Base-by-base conservation (phyloP, 139 green algal genomes). In the Micractinium sp. region DNA sequence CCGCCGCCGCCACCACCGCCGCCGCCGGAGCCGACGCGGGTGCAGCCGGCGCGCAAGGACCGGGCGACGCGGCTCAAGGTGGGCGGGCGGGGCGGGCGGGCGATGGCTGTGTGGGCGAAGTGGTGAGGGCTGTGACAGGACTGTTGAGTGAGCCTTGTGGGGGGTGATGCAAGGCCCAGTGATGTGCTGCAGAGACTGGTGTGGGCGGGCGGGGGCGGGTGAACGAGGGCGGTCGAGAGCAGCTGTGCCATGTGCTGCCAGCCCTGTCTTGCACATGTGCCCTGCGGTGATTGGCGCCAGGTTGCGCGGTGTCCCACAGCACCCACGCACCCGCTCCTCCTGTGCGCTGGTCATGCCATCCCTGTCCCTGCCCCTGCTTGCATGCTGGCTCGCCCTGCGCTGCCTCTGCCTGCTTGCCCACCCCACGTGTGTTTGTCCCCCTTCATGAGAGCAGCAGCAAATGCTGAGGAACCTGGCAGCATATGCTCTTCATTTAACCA, bases 41-140 rank as follows among this genome's bases (percentile, higher is more conserved):
- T 87, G 38, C 83, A 87, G 67, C 83, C 83, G 66, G 27, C 67
- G 5, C 83, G 83, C 38, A 80, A 80, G 67, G 83, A 87, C 67
- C 66, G 83, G 1, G 83, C 83, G 3, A 41, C 71, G 16, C 83
- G 83, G 15, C n/a, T 87, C 39, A 87, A 69, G 83, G 83, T 87
- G 38, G 19, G 38, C 13, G 19, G 38, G 13, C 15, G 36, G 36
- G 35, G 1, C 0, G 31, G 31, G 41, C n/a, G 16, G 27, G n/a
- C n/a, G 73, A 5, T 16, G 47, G 47, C 5, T 56, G 47, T 56
- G 47, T 56, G 47, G 7, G 47, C 9, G 9, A 9, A 56, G 47
- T 56, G 47, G 47, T 56, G 47, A 56, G 47, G 47, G 47, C 47
- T 56, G 47, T 56, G 47, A 9, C 47, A 9, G 47, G 47, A 9